These are phyloP conservation scores for Dactylellina haptotyla DNA, from an alignment of 2,329 filamentous ascomycete species.

Conservation along the genomic window DNA sequence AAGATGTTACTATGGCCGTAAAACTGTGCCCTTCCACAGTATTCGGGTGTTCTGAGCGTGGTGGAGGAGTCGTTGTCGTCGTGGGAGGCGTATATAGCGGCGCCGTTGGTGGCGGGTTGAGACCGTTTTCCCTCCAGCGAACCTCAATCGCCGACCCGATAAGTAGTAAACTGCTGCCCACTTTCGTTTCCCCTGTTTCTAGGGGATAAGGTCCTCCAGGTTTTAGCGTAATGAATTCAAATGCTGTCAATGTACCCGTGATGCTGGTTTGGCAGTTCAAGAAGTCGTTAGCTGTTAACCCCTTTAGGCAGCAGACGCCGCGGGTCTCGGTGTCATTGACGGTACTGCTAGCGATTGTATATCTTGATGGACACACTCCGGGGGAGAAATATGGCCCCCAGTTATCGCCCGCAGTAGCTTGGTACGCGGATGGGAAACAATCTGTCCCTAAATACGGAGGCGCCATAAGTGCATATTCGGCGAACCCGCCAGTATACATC, in stretches of 20 bases:
- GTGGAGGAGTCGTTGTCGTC: neutral
- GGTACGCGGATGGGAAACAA: constrained; percentile 10
- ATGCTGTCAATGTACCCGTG: neutral
- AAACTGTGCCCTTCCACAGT: constrained; percentile 10
- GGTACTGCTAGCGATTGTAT: constrained; percentile 7
- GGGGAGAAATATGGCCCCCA: constrained; percentile 5
- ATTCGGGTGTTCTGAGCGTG: neutral
- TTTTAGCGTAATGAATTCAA: neutral
- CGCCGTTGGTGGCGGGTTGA: neutral
- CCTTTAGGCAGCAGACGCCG: neutral
- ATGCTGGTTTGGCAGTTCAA: constrained; percentile 4
- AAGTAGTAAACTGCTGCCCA: constrained; percentile 1
- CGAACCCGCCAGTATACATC: constrained; percentile 4
- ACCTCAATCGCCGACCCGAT: constrained; percentile 8
- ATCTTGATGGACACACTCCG: constrained; percentile 4
- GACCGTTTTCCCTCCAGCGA: constrained; percentile 2
- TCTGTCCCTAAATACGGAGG: neutral
- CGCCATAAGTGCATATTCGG: neutral
- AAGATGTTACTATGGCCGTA: neutral
- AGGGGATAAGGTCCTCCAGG: neutral
- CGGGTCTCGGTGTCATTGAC: neutral
- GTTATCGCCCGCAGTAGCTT: neutral
- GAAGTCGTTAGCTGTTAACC: constrained; percentile 2
- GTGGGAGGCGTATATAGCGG: neutral
- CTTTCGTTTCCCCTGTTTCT: constrained; percentile 3